Evolutionary conservation across 2,329 filamentous ascomycete genomes (phyloP).

Genomic region (Stagonosporopsis tanaceti): DNA sequence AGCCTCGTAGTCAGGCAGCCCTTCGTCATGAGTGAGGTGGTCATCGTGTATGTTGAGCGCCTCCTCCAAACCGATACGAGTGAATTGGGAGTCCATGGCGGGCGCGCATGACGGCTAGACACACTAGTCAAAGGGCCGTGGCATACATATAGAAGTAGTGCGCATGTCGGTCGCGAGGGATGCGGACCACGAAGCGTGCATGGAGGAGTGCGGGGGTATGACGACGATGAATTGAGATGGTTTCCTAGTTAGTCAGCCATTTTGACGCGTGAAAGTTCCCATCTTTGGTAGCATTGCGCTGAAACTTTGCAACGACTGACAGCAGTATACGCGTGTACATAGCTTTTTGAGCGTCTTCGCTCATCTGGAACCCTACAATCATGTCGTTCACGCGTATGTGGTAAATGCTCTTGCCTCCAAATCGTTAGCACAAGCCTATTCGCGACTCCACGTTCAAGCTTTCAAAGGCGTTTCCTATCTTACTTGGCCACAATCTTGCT

Average conservation of each 20-base stretch:
- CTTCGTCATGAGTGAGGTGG: conserved; percentile 28
- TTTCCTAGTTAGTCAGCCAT: conserved; percentile 17
- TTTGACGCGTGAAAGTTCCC: conserved; percentile 19
- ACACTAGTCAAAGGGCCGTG: conserved; percentile 23
- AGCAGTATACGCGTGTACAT: conserved; percentile 10
- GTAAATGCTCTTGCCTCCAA: neutral
- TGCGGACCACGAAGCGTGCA: conserved; percentile 11
- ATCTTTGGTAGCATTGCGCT: neutral
- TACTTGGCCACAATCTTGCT: no score
- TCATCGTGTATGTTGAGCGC: conserved; percentile 26
- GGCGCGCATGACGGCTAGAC: conserved; percentile 10
- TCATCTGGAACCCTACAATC: neutral
- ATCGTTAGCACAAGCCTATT: neutral
- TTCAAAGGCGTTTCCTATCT: no score
- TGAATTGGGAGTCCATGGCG: conserved; percentile 28
- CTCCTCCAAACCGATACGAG: conserved; percentile 13
- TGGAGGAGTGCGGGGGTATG: conserved; percentile 21
- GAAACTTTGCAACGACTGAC: neutral
- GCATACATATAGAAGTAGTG: conserved; percentile 20
- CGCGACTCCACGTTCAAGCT: neutral
- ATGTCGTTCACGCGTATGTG: conserved; percentile 1
- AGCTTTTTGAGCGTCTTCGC: neutral
- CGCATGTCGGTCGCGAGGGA: conserved; percentile 10
- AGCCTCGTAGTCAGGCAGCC: conserved; percentile 38
- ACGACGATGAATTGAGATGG: conserved; percentile 16